A percentile compares a stretch with the other conserved stretches of the same genome.
phyloP scores from a whole-genome alignment of 1,139 yeast genomes.

The Nakaseomyces kungkrabaensis region DNA sequence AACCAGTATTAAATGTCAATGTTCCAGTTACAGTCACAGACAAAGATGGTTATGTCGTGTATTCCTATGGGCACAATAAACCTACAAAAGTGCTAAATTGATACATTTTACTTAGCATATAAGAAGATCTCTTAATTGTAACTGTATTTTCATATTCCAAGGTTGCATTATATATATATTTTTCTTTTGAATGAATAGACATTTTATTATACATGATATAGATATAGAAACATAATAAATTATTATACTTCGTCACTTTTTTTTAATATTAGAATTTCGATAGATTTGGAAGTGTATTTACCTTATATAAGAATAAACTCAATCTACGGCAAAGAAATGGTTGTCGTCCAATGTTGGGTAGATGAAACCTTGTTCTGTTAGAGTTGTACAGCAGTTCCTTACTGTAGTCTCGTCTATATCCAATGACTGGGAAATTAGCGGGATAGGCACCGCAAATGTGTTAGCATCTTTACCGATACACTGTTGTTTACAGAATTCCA shows the following conservation, averaged over 20 bases:
- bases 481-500: conserved; percentile 41
- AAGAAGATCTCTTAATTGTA: no score
- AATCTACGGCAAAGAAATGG: conserved; percentile 38
- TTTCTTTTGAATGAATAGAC: no score
- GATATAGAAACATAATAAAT: no score
- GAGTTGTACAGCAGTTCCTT: conserved; percentile 38
- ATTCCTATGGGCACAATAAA: conserved; percentile 21
- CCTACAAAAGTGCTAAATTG: neutral
- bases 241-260: no score
- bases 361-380: conserved; percentile 56
- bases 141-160: neutral
- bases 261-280: no score
- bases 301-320: neutral
- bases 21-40: conserved; percentile 31
- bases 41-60: conserved; percentile 30
- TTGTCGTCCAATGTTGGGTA: conserved; percentile 61
- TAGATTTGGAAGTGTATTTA: no score
- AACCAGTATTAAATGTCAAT: conserved; percentile 29
- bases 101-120: no score
- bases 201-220: no score
- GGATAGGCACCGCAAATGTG: conserved; percentile 66
- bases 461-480: conserved; percentile 39
- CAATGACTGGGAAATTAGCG: conserved; percentile 48
- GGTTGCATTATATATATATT: no score
- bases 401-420: conserved; percentile 42